Percentiles rank a stretch among this genome's conserved stretches.
These are phyloP conservation scores for Raffaelea ambrosiae DNA, from an alignment of 2,329 filamentous ascomycete species.

Conservation along the genomic window DNA sequence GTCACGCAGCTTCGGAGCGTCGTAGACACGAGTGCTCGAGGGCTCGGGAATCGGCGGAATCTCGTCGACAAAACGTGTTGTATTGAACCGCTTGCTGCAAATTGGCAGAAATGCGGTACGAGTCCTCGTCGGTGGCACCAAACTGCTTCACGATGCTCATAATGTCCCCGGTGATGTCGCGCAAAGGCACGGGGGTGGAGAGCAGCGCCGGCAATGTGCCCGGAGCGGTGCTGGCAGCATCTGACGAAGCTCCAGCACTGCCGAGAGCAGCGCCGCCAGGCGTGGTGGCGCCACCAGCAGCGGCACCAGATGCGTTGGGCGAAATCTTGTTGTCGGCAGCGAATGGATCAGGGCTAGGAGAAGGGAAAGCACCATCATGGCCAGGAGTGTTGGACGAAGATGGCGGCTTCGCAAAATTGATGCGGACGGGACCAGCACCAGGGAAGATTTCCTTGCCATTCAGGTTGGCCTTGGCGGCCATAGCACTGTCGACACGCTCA, in stretches of 20 bases:
- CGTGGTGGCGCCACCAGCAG: constrained; percentile 10
- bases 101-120: constrained; percentile 59
- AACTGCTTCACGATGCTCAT: constrained; percentile 80
- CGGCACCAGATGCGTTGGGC: background rate
- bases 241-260: background rate
- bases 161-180: constrained; percentile 76
- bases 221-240: constrained; percentile 14
- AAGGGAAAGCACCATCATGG: constrained; percentile 78
- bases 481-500: constrained; percentile 80
- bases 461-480: constrained; percentile 76
- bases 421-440: constrained; percentile 85
- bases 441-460: constrained; percentile 99
- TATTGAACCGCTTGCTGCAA: constrained; percentile 72
- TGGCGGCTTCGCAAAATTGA: constrained; percentile 95
- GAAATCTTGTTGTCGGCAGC: constrained; percentile 32
- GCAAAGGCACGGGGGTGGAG: constrained; percentile 62
- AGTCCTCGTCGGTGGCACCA: constrained; percentile 74
- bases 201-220: constrained; percentile 33
- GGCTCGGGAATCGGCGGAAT: constrained; percentile 86
- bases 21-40: constrained; percentile 79
- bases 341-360: constrained; percentile 84
- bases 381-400: constrained; percentile 85
- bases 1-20: constrained; percentile 88
- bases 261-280: constrained; percentile 20
- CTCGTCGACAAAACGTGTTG: constrained; percentile 62